These are phyloP conservation scores for Aspergillus conjunctus DNA, from an alignment of 495 filamentous ascomycete species.

Conservation along the genomic window DNA sequence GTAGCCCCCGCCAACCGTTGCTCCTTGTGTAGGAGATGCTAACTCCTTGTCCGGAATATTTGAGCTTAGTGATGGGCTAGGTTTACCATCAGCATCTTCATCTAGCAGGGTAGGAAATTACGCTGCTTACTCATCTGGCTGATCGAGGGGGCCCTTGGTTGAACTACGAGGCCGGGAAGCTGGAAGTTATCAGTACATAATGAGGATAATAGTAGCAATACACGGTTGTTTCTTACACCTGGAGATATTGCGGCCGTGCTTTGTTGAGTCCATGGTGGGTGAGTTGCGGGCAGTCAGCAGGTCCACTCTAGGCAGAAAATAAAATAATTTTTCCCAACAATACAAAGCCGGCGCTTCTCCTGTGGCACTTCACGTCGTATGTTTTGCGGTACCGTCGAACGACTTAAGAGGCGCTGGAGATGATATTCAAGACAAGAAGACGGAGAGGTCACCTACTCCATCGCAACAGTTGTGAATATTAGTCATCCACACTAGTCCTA, in stretches of 20 bases:
- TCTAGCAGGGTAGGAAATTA: not conserved
- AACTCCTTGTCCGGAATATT: slow-evolving; percentile 18
- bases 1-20: slow-evolving; percentile 24
- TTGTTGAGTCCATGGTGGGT: slow-evolving; percentile 33
- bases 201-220: not conserved
- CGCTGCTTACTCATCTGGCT: slow-evolving; percentile 48
- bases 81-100: slow-evolving; percentile 25
- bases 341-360: too few relatives aligned
- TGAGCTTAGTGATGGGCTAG: slow-evolving; percentile 31
- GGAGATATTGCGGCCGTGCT: slow-evolving; percentile 42
- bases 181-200: slow-evolving; percentile 24
- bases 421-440: too few relatives aligned
- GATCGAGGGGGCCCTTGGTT: slow-evolving; percentile 55
- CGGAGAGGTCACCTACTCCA: too few relatives aligned
- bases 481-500: too few relatives aligned
- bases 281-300: too few relatives aligned
- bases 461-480: too few relatives aligned
- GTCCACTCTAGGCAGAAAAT: too few relatives aligned
- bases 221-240: slow-evolving; percentile 36
- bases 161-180: slow-evolving; percentile 53
- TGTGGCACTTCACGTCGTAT: too few relatives aligned
- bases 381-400: too few relatives aligned
- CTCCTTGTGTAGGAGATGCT: slow-evolving; percentile 19
- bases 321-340: too few relatives aligned
- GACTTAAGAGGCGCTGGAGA: too few relatives aligned